Evolutionary conservation across 352 stramenopile genomes (phyloP), one percentile per base, ranked within the genome.

Genomic region (Phytophthora podocarpi): DNA sequence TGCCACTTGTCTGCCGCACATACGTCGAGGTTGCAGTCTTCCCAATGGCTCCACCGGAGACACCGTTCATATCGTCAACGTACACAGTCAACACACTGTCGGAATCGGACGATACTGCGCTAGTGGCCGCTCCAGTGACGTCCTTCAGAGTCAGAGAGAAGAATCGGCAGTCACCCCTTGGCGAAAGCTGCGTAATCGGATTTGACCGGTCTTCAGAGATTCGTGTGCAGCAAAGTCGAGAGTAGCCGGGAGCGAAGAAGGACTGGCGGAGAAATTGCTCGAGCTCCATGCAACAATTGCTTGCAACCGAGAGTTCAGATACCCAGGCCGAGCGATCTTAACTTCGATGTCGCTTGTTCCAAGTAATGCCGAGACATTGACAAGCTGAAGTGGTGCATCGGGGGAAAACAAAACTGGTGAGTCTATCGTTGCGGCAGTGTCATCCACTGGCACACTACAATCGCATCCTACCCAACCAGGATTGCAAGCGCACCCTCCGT

Each of bases 51-150:
- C 64, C 64, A 43, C 58, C 47, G 0, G 26, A 49, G 20, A 54
- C 59, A 23, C 67, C 74, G 27, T 86, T 88, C 50, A 75, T 62
- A 40, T 84, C 76, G 46, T 88, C 79, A 18, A 88, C 59, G 34
- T 76, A 90, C 48, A 90, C 18, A 12, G 55, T 65, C 28, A 85
- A 40, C 1, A 52, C 42, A 20, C 55, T 59, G 41, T 89, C 79
- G 1, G 34, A 46, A 36, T 75, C 59, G 24, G 64, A 53, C 0
- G 65, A 78, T 5, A 79, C 56, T 16, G 70, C 51, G 5, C 61
- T 76, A 1, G n/a, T 48, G 15, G 26, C 36, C 0, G 39, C 27
- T 24, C 43, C 43, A 27, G 28, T 26, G 1, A 70, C 2, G 43
- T 85, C 71, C 20, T 62, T 50, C 1, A 90, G 49, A 8, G 48